Evolutionary conservation across 1,284 basidiomycete genomes (phyloP).

Genomic region (Psilocybe mexicana): DNA sequence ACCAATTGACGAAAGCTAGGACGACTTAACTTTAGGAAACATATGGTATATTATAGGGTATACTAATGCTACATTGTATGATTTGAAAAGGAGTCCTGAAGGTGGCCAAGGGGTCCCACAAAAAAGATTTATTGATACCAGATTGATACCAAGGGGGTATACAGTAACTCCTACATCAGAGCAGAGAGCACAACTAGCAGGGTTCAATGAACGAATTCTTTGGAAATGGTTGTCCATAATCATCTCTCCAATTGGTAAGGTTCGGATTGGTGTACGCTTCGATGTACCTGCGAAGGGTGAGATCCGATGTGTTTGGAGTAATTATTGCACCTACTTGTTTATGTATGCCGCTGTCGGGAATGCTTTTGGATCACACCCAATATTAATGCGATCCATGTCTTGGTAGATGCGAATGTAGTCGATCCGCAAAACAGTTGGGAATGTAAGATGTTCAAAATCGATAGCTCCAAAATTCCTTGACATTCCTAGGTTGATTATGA

Average conservation of each 20-base stretch:
- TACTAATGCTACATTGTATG: conserved; percentile 1
- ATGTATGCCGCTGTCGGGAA: conserved; percentile 70
- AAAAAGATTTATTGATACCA: no score
- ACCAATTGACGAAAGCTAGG: background rate
- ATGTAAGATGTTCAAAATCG: conserved; percentile 54
- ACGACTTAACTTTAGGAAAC: background rate
- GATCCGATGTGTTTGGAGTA: background rate
- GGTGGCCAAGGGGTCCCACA: no score
- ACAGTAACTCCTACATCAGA: background rate
- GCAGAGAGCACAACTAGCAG: conserved; percentile 19
- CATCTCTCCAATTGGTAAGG: conserved; percentile 41
- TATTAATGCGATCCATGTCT: conserved; percentile 50
- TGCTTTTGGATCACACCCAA: conserved; percentile 71
- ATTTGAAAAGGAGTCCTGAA: no score
- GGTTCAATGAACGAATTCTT: conserved; percentile 38
- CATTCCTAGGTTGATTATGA: conserved; percentile 44
- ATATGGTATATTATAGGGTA: background rate
- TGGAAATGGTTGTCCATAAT: conserved; percentile 40
- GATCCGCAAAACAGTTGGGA: conserved; percentile 63
- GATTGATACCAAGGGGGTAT: background rate
- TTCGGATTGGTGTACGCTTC: conserved; percentile 44
- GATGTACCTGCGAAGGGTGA: conserved; percentile 30
- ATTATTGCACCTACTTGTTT: conserved; percentile 38
- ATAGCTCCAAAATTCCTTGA: conserved; percentile 46
- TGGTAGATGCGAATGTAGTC: conserved; percentile 78